A percentile compares a stretch with the other conserved stretches of the same genome.
phyloP scores from a whole-genome alignment of 192 early-diverging fungal genomes.

The Coemansia reversa region DNA sequence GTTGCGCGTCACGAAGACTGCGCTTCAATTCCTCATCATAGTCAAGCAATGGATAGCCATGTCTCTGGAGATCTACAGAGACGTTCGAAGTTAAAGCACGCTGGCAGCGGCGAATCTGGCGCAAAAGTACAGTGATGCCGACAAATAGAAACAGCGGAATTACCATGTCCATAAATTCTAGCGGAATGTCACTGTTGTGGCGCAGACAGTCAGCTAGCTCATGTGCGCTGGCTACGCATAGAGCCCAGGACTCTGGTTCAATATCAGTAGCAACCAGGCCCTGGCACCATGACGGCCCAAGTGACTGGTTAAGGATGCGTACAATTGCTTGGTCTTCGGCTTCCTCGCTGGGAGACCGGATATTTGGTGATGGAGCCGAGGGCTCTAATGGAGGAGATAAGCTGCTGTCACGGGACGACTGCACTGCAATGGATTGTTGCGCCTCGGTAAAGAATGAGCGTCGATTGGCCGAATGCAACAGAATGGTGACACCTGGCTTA shows the following conservation, averaged over 20 bases:
- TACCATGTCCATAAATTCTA: slow-evolving; percentile 25
- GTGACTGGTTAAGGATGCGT: slow-evolving; percentile 12
- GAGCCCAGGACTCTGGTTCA: slow-evolving; percentile 18
- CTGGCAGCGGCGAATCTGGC: slow-evolving; percentile 22
- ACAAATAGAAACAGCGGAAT: slow-evolving; percentile 22
- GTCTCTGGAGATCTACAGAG: not conserved
- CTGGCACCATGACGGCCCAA: slow-evolving; percentile 25
- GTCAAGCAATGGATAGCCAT: not conserved
- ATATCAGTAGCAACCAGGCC: slow-evolving; percentile 24
- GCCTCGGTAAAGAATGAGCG: slow-evolving; percentile 37
- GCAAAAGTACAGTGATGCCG: slow-evolving; percentile 22
- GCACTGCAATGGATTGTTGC: slow-evolving; percentile 7
- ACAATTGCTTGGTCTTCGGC: slow-evolving; percentile 15
- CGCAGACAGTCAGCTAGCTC: slow-evolving; percentile 11
- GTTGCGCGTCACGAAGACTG: slow-evolving; percentile 7
- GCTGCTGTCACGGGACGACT: slow-evolving; percentile 6
- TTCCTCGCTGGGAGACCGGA: not conserved
- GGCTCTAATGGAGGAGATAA: not conserved
- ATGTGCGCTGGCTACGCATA: slow-evolving; percentile 16
- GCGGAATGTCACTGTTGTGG: slow-evolving; percentile 23
- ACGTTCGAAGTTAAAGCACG: not conserved
- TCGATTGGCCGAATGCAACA: slow-evolving; percentile 39
- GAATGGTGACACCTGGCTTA: slow-evolving; percentile 8
- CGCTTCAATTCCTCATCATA: slow-evolving; percentile 9
- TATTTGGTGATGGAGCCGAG: not conserved